A percentile compares a stretch with the other conserved stretches of the same genome.
phyloP scores from a whole-genome alignment of 2,329 filamentous ascomycete species.

The Ophiosphaerella herpotricha region DNA sequence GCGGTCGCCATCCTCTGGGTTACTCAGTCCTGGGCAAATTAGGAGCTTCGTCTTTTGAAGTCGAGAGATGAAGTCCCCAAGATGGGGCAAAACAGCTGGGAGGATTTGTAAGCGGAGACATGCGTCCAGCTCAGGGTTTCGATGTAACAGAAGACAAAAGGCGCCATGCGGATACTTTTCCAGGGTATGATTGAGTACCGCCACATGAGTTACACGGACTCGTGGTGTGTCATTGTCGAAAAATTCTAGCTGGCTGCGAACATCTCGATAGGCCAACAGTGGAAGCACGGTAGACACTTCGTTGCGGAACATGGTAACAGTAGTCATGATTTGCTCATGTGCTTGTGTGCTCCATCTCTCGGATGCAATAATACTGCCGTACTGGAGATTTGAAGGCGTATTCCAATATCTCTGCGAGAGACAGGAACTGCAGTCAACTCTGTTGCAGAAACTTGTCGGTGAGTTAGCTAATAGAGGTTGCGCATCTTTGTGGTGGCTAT shows the following conservation, averaged over 20 bases:
- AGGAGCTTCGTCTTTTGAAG: background rate
- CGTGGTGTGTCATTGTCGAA: background rate
- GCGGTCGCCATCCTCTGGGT: too few species aligned
- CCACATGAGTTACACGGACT: slow-evolving; percentile 3
- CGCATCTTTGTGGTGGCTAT: slow-evolving; percentile 2
- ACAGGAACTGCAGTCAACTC: slow-evolving; percentile 3
- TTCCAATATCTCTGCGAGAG: background rate
- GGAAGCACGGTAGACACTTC: slow-evolving; percentile 5
- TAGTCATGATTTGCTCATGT: slow-evolving; percentile 6
- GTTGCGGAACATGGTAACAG: slow-evolving; percentile 1
- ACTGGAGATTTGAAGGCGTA: background rate
- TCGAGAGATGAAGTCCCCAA: background rate
- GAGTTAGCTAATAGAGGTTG: slow-evolving; percentile 8
- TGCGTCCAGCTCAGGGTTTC: background rate
- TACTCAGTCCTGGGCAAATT: too few species aligned
- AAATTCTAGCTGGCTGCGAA: background rate
- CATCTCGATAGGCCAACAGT: slow-evolving; percentile 4
- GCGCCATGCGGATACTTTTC: slow-evolving; percentile 1
- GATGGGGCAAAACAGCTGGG: slow-evolving; percentile 1
- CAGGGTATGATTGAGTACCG: slow-evolving; percentile 5
- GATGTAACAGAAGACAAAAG: slow-evolving; percentile 4
- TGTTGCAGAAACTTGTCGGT: slow-evolving; percentile 9
- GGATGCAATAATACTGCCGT: slow-evolving; percentile 1
- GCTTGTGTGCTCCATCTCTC: slow-evolving; percentile 3
- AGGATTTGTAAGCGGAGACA: background rate